These are phyloP conservation scores for Colletotrichum chlorophyti DNA, from an alignment of 2,329 filamentous ascomycete genomes.

Conservation along the genomic window DNA sequence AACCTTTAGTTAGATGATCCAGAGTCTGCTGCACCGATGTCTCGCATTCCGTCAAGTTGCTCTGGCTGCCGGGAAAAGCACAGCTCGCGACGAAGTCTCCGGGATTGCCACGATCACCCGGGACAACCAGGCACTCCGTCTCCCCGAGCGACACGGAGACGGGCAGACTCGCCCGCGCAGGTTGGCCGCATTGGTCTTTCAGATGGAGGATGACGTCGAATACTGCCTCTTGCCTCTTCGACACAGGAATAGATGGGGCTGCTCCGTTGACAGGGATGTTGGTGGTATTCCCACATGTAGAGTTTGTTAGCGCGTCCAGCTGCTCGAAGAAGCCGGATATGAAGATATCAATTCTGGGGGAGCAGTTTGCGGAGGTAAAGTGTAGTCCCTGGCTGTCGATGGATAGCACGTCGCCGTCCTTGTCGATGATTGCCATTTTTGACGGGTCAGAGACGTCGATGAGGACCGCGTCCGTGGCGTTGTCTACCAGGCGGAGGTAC, in stretches of 20 bases:
- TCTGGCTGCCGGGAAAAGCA: slow-evolving; percentile 41
- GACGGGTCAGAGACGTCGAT: slow-evolving; percentile 43
- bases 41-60: slow-evolving; percentile 38
- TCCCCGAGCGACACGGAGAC: slow-evolving; percentile 41
- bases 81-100: slow-evolving; percentile 38
- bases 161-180: slow-evolving; percentile 34
- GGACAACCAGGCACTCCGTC: slow-evolving; percentile 34
- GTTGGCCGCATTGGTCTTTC: slow-evolving; percentile 42
- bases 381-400: slow-evolving; percentile 41
- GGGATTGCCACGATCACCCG: not conserved
- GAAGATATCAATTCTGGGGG: slow-evolving; percentile 39
- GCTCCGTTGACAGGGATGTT: slow-evolving; percentile 23
- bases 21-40: slow-evolving; percentile 39
- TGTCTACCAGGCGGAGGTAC: slow-evolving; percentile 41
- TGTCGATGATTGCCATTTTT: slow-evolving; percentile 40
- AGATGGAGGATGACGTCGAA: slow-evolving; percentile 42
- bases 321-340: slow-evolving; percentile 43
- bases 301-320: slow-evolving; percentile 38
- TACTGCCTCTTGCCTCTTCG: slow-evolving; percentile 27
- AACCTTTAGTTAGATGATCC: slow-evolving; percentile 42
- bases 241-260: not conserved
- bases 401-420: slow-evolving; percentile 39
- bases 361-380: slow-evolving; percentile 42
- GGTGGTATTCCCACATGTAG: slow-evolving; percentile 34
- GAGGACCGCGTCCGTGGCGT: slow-evolving; percentile 34